Evolutionary conservation across 352 stramenopile genomes (phyloP).

Genomic region (Globisporangium uncinulatum): DNA sequence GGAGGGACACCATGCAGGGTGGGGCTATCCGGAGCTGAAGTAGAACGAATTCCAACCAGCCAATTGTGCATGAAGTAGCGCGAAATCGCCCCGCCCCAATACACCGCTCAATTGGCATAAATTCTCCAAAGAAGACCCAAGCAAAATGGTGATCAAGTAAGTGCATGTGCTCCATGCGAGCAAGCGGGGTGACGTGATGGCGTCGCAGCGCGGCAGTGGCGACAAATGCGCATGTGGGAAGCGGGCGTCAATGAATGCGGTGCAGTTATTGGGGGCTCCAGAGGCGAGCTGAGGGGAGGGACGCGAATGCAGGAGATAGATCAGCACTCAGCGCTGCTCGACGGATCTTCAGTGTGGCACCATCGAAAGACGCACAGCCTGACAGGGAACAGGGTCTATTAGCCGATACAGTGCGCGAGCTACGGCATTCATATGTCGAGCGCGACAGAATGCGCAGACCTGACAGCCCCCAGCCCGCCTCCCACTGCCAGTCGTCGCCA

Average conservation of each 20-base stretch:
- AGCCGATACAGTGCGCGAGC: too few relatives aligned
- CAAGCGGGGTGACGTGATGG: not conserved
- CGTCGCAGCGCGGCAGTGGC: not conserved
- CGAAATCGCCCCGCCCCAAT: slow-evolving; percentile 13
- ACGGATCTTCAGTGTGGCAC: too few relatives aligned
- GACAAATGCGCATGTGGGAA: not conserved
- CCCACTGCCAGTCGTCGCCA: too few relatives aligned
- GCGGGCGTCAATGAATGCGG: not conserved
- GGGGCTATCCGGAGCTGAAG: slow-evolving; percentile 18
- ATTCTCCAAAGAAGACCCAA: slow-evolving; percentile 86
- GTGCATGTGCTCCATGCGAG: slow-evolving; percentile 17
- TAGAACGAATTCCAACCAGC: slow-evolving; percentile 77
- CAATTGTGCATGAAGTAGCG: slow-evolving; percentile 66
- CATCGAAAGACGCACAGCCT: too few relatives aligned
- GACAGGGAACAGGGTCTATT: too few relatives aligned
- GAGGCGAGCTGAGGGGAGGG: not conserved
- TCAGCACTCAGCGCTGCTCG: too few relatives aligned
- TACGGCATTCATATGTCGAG: too few relatives aligned
- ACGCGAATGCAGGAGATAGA: not conserved
- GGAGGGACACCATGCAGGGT: slow-evolving; percentile 5
- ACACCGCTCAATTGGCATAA: slow-evolving; percentile 71
- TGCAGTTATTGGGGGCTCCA: not conserved
- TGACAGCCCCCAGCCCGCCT: too few relatives aligned
- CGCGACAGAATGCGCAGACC: too few relatives aligned
- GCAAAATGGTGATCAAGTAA: slow-evolving; percentile 91